A percentile compares a stretch with the other conserved stretches of the same genome.
These are phyloP conservation scores for Didymella pinodella DNA, from an alignment of 2,329 filamentous ascomycete genomes.

Conservation along the genomic window DNA sequence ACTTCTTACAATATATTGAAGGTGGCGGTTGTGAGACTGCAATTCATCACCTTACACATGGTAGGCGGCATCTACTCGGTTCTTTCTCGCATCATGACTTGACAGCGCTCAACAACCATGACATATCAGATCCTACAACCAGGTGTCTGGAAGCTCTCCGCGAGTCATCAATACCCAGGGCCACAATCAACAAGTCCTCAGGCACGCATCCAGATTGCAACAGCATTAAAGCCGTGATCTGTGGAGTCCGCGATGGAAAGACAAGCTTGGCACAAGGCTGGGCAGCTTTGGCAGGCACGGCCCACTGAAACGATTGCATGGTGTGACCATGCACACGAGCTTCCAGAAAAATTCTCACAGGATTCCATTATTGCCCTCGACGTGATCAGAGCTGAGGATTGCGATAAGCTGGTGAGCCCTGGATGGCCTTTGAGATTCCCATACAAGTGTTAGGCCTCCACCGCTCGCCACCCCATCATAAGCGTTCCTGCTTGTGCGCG, in stretches of 20 bases:
- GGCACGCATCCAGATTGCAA: constrained; percentile 5
- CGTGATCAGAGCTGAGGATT: constrained; percentile 1
- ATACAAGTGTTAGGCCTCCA: constrained; percentile 1
- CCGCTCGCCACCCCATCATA: constrained; percentile 9
- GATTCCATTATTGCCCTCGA: constrained; percentile 7
- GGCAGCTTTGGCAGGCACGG: constrained; percentile 11
- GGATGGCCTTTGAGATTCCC: constrained; percentile 8
- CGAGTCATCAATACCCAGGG: constrained; percentile 5
- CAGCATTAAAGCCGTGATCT: not conserved
- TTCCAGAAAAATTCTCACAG: constrained; percentile 12
- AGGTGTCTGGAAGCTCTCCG: constrained; percentile 11
- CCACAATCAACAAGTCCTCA: constrained; percentile 6
- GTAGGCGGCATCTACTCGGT: not conserved
- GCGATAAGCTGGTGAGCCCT: constrained; percentile 4
- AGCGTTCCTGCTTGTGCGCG: constrained; percentile 11
- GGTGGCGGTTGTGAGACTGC: not conserved
- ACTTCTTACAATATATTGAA: constrained; percentile 3
- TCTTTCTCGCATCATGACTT: not conserved
- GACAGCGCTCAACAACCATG: not conserved
- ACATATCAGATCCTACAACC: constrained; percentile 8
- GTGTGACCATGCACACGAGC: constrained; percentile 14
- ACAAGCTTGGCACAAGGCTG: constrained; percentile 15
- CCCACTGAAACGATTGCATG: constrained; percentile 13
- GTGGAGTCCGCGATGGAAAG: not conserved
- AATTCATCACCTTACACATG: not conserved